Percentiles rank a stretch among this genome's conserved stretches.
These are phyloP conservation scores for Solanum pinnatisectum DNA, from an alignment of 257 asterid genomes.

Conservation along the genomic window DNA sequence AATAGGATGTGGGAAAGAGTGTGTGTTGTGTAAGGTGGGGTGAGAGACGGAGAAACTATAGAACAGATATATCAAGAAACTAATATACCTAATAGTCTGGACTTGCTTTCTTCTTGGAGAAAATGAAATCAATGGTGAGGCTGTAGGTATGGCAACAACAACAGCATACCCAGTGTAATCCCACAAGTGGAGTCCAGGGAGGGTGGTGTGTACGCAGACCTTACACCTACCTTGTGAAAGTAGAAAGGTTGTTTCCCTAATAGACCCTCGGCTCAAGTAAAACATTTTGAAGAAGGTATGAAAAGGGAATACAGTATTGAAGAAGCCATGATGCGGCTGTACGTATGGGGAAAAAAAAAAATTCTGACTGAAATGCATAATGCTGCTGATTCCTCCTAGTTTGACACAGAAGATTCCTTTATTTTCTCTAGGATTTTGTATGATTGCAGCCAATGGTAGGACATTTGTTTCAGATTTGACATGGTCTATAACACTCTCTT, in stretches of 20 bases:
- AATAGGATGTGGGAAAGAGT: neutral
- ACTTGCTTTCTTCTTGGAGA: neutral
- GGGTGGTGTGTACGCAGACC: neutral
- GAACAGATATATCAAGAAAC: neutral
- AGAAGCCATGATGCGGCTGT: neutral
- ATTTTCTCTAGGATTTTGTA: neutral
- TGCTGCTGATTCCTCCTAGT: neutral
- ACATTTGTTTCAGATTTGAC: neutral
- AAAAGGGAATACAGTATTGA: neutral
- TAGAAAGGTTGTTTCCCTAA: neutral
- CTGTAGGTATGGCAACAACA: neutral
- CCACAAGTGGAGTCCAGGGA: neutral
- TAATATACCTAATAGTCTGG: neutral
- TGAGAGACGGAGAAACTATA: neutral
- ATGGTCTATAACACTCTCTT: neutral
- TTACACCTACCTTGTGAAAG: neutral
- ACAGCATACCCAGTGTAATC: neutral
- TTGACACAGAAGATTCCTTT: neutral
- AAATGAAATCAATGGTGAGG: neutral
- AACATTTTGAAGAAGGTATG: neutral
- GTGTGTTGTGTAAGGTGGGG: neutral
- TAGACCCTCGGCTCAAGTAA: neutral
- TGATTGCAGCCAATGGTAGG: neutral
- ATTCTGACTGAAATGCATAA: neutral
- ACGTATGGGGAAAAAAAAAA: neutral